Conservation (phyloP, 345 rosid species). For the Salix caprea region DNA sequence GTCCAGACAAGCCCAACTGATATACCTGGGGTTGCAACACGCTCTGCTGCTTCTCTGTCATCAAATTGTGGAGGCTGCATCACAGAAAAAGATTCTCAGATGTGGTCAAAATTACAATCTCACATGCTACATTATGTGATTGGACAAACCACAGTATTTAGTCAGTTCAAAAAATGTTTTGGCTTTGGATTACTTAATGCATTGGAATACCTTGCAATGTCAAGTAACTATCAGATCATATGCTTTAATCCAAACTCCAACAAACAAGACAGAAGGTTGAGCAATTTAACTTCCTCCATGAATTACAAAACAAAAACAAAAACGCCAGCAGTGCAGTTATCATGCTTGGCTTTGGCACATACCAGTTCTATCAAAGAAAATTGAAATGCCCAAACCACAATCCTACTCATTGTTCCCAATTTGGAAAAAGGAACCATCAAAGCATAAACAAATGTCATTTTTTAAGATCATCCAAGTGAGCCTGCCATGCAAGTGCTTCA, state of each 20-base stretch:
- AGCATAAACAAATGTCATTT: neutral
- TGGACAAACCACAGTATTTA: neutral
- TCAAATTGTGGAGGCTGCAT: slow-evolving; percentile 94
- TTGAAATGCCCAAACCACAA: neutral
- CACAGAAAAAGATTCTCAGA: slow-evolving; percentile 10
- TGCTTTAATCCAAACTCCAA: neutral
- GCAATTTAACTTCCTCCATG: neutral
- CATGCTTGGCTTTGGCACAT: neutral
- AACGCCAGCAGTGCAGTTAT: neutral
- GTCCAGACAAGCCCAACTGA: slow-evolving; percentile 99
- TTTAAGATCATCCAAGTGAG: neutral
- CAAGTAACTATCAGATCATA: slow-evolving; percentile 3
- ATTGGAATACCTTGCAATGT: neutral
- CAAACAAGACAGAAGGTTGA: neutral
- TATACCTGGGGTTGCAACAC: slow-evolving; percentile 90
- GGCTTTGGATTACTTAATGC: neutral
- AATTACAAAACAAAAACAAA: neutral
- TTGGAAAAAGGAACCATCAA: neutral
- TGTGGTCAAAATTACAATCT: slow-evolving; percentile 6
- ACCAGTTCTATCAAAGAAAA: neutral
- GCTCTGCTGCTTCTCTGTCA: slow-evolving; percentile 89
- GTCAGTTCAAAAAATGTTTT: neutral
- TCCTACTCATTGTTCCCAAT: neutral
- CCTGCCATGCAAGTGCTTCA: neutral
- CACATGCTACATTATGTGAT: neutral